Base-by-base conservation (phyloP, 2,329 filamentous ascomycete genomes). In the Aspergillus thermomutatus region DNA sequence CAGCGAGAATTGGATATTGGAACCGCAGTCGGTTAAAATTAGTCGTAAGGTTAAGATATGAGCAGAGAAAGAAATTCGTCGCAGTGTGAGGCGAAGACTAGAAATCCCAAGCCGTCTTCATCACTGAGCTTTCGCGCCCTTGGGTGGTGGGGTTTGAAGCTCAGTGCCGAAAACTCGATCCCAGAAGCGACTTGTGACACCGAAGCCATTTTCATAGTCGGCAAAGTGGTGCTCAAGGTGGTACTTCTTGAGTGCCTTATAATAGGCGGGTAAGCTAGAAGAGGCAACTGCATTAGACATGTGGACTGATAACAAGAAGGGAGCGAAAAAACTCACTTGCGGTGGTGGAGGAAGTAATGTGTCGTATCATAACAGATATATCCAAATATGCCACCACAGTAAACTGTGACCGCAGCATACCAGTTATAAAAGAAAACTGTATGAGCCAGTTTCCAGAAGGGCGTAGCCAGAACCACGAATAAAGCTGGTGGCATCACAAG, bases 261-360 rank as follows among this genome's bases (percentile, higher is more conserved):
- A 97, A 83, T 91, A 96, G 1, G 87, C 78, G 17, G 94, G 94
- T 2, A 99, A 85, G 67, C 84, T 86, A 57, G 1, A 51, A 37
- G 11, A 21, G 21, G 11, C 19, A 34, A 21, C 23, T 19, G 31
- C 17, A n/a, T 50, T 66, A 57, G 65, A 61, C 45, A 45, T 53
- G 7, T 25, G 25, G 21, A 19, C 26, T 49, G 57, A 19, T 4
- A 9, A 43, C 26, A 17, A 28, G 27, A 28, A 26, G 47, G 19
- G n/a, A 14, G 23, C 3, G 21, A n/a, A 26, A 54, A 41, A 41
- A 81, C 83, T 74, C 72, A 87, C 83, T 91, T 95, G 77, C 89
- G 86, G 79, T 99, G 94, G 75, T 99, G 94, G 41, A 99, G 83
- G 83, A 99, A 99, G 82, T 97, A 99, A 75, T 99, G 94, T 1